phyloP scores from a whole-genome alignment of 1,139 yeast species.

The Candida sp. region DNA sequence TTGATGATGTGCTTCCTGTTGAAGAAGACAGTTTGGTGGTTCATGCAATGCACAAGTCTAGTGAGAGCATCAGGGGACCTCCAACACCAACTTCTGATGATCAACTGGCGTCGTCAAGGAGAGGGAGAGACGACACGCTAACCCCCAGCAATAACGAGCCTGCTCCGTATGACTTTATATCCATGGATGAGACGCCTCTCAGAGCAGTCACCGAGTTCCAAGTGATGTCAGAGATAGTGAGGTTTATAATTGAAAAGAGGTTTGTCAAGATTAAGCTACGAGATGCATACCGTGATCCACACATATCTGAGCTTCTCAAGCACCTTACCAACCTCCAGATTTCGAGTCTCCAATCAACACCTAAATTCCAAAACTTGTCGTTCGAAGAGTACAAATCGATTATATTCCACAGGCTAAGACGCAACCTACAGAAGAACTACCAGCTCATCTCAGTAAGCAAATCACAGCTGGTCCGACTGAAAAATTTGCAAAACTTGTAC shows the following conservation, averaged over 20 bases:
- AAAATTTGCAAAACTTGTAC: conserved; percentile 17
- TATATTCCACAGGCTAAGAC: conserved; percentile 37
- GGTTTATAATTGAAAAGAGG: conserved; percentile 28
- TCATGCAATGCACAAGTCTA: neutral
- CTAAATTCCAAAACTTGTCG: conserved; percentile 13
- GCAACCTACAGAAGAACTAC: conserved; percentile 24
- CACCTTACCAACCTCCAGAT: conserved; percentile 22
- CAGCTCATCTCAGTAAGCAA: conserved; percentile 27
- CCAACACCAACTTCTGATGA: neutral
- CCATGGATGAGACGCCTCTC: conserved; percentile 4
- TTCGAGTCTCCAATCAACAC: conserved; percentile 14
- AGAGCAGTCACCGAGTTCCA: conserved; percentile 28
- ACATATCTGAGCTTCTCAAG: conserved; percentile 26
- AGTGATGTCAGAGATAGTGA: conserved; percentile 30
- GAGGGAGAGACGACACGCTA: neutral
- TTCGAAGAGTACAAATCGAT: conserved; percentile 10
- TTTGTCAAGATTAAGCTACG: conserved; percentile 25
- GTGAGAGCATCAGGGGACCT: neutral
- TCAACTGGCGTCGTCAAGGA: neutral
- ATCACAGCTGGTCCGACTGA: conserved; percentile 24
- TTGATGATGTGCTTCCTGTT: neutral
- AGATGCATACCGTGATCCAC: conserved; percentile 26
- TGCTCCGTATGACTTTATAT: neutral
- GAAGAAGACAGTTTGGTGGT: conserved; percentile 6
- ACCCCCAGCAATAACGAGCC: conserved; percentile 12